Conservation (phyloP, 345 rosid genomes). For the Gynandropsis gynandra region DNA sequence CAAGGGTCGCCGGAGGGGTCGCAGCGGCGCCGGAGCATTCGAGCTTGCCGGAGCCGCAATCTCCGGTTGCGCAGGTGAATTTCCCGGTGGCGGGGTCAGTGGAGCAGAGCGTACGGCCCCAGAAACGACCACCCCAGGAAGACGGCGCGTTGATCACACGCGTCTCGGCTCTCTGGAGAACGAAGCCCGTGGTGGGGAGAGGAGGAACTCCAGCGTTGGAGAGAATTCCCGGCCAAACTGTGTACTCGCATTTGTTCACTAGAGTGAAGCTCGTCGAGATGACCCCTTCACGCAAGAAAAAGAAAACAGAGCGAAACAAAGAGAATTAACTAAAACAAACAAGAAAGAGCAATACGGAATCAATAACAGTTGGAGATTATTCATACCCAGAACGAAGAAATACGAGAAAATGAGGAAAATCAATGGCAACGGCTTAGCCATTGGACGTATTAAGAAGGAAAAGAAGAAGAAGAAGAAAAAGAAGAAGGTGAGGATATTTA, state of each 20-base stretch:
- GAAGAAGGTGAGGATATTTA: conserved; percentile 6
- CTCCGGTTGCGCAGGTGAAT: conserved; percentile 73
- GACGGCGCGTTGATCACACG: conserved; percentile 50
- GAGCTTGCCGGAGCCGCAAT: conserved; percentile 67
- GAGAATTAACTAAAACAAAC: not conserved
- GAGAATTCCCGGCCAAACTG: conserved; percentile 85
- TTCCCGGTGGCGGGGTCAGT: conserved; percentile 47
- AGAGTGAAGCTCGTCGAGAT: conserved; percentile 55
- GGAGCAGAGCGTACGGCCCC: conserved; percentile 82
- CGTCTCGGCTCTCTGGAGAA: conserved; percentile 58
- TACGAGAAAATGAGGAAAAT: conserved; percentile 20
- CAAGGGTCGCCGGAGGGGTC: conserved; percentile 71
- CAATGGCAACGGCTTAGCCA: conserved; percentile 34
- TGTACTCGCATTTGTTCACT: conserved; percentile 61
- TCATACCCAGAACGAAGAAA: conserved; percentile 31
- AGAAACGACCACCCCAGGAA: conserved; percentile 89
- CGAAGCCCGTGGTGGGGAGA: conserved; percentile 74
- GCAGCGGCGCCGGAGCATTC: conserved; percentile 84
- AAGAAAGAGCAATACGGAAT: no score
- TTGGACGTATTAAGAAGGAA: conserved; percentile 22
- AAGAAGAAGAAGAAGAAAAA: conserved; percentile 24
- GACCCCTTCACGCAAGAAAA: conserved; percentile 24
- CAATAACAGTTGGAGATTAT: not conserved
- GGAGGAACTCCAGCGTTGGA: conserved; percentile 65
- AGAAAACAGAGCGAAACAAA: not conserved